Evolutionary conservation across 2,329 filamentous ascomycete genomes (phyloP).

Genomic region (Penicillium sp.): DNA sequence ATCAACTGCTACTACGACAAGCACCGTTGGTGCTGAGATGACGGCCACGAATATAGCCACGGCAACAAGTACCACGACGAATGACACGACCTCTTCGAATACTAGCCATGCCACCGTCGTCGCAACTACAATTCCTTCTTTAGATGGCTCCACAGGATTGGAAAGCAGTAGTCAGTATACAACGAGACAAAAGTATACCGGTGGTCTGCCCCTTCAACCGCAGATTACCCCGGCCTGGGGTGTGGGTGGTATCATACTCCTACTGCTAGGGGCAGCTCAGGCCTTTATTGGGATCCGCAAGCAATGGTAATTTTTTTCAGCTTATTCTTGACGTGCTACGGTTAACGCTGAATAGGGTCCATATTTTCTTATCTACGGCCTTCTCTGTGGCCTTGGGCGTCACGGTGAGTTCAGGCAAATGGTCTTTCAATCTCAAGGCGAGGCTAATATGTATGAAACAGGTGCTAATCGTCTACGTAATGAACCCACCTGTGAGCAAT

Average conservation of each 20-base stretch:
- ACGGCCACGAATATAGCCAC: slow-evolving; percentile 11
- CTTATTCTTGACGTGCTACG: not conserved
- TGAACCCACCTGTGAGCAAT: slow-evolving; percentile 73
- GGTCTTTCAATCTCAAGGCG: not conserved
- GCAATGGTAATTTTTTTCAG: slow-evolving; percentile 52
- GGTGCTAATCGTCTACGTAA: slow-evolving; percentile 84
- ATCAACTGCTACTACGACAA: slow-evolving; percentile 9
- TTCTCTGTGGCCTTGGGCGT: slow-evolving; percentile 74
- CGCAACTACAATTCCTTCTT: slow-evolving; percentile 29
- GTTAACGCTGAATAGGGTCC: slow-evolving; percentile 51
- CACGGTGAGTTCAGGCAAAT: slow-evolving; percentile 49
- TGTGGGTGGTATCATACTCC: slow-evolving; percentile 74
- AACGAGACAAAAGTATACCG: slow-evolving; percentile 25
- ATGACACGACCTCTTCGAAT: slow-evolving; percentile 12
- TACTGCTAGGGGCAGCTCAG: slow-evolving; percentile 71
- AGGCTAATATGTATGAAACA: slow-evolving; percentile 17
- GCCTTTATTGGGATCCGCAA: slow-evolving; percentile 81
- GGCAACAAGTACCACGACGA: slow-evolving; percentile 8
- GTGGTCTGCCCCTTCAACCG: slow-evolving; percentile 69
- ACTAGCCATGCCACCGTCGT: slow-evolving; percentile 14
- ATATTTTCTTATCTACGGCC: slow-evolving; percentile 77
- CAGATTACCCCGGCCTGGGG: slow-evolving; percentile 78
- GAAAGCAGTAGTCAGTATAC: slow-evolving; percentile 15
- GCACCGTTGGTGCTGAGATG: slow-evolving; percentile 11
- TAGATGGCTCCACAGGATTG: slow-evolving; percentile 24